These are phyloP conservation scores for Sporothrix pallida DNA, from an alignment of 2,329 filamentous ascomycete genomes.

Conservation along the genomic window DNA sequence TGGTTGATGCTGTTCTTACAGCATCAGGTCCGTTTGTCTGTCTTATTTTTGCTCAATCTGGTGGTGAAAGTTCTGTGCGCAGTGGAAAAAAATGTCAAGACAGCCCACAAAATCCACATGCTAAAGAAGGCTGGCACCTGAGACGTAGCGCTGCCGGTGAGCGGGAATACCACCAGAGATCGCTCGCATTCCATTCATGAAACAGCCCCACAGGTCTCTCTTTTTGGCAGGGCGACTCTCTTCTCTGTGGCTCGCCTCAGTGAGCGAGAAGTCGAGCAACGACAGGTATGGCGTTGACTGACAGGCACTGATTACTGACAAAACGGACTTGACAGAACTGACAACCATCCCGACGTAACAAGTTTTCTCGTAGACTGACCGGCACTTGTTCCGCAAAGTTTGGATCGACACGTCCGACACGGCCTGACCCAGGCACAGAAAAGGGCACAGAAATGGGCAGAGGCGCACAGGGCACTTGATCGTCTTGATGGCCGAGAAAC, in stretches of 20 bases:
- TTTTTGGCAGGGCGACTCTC: background rate
- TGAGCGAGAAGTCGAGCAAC: background rate
- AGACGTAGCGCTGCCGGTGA: slow-evolving; percentile 29
- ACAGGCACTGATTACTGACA: background rate
- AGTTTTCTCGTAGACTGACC: background rate
- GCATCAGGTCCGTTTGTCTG: background rate
- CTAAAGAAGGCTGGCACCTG: slow-evolving; percentile 27
- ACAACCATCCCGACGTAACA: background rate
- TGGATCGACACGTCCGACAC: slow-evolving; percentile 17
- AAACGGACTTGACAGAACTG: background rate
- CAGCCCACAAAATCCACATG: slow-evolving; percentile 14
- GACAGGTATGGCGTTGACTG: slow-evolving; percentile 9
- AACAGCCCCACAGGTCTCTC: slow-evolving; percentile 20
- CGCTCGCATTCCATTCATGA: slow-evolving; percentile 27
- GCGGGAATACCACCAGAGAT: slow-evolving; percentile 27
- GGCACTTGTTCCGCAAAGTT: slow-evolving; percentile 11
- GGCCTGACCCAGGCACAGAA: slow-evolving; percentile 10
- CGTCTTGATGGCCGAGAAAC: background rate
- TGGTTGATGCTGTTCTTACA: background rate
- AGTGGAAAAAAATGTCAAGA: background rate
- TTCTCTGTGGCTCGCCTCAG: background rate
- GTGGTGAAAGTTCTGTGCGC: background rate
- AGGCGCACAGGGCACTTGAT: slow-evolving; percentile 13
- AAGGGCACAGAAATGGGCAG: background rate
- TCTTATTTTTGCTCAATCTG: background rate